phyloP scores from a whole-genome alignment of 2,329 filamentous ascomycete genomes.

The Alternaria arborescens region DNA sequence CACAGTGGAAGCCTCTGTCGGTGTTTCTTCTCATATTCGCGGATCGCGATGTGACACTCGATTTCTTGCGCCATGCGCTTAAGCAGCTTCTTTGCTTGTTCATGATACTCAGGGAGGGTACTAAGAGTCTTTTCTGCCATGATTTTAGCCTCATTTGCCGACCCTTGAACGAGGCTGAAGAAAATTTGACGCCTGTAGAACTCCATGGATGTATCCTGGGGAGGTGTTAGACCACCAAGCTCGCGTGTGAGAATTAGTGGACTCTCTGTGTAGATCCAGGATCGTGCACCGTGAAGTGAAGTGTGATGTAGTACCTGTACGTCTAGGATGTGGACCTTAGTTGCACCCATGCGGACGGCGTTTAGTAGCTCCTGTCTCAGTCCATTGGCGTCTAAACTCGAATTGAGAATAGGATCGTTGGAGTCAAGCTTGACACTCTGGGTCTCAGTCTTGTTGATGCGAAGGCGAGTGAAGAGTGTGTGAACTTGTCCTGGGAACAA shows the following conservation, averaged over 20 bases:
- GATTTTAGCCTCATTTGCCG: conserved; percentile 12
- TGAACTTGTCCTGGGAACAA: conserved; percentile 41
- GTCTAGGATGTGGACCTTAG: conserved; percentile 36
- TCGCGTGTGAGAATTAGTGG: conserved; percentile 32
- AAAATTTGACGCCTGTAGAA: conserved; percentile 38
- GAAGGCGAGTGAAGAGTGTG: conserved; percentile 33
- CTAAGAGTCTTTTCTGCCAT: conserved; percentile 19
- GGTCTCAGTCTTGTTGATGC: conserved; percentile 26
- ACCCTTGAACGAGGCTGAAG: conserved; percentile 21
- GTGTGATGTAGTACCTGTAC: conserved; percentile 36
- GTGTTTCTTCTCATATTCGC: conserved; percentile 33
- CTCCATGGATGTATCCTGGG: conserved; percentile 25
- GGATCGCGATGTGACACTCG: conserved; percentile 26
- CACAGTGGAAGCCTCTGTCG: conserved; percentile 37
- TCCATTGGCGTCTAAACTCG: conserved; percentile 30
- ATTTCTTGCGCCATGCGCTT: conserved; percentile 33
- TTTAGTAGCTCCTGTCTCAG: conserved; percentile 34
- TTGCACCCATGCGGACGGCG: conserved; percentile 24
- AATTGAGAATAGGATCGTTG: conserved; percentile 32
- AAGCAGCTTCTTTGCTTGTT: conserved; percentile 21
- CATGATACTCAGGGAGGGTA: conserved; percentile 6
- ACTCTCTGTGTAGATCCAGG: conserved; percentile 39
- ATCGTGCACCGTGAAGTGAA: conserved; percentile 25
- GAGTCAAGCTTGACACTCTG: conserved; percentile 27
- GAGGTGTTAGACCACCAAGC: conserved; percentile 31